Evolutionary conservation across 2,329 filamentous ascomycete genomes (phyloP).

Genomic region (Epichloe uncinata): DNA sequence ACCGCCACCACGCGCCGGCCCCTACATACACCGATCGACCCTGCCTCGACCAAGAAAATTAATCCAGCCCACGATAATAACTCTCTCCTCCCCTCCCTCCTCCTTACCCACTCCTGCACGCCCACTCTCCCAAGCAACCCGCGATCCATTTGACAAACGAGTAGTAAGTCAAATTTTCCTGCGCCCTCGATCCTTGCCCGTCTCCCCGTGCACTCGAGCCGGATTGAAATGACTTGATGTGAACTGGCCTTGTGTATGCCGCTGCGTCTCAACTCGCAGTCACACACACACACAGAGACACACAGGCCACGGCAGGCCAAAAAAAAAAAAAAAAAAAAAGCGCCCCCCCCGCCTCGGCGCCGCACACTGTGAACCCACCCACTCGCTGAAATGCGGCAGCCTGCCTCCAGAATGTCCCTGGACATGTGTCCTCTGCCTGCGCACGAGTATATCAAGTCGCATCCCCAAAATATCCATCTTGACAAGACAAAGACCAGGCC

Average conservation of each 20-base stretch:
- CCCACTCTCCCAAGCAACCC: conserved; percentile 4
- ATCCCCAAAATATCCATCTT: conserved; percentile 1
- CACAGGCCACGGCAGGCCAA: not conserved
- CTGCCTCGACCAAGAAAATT: conserved; percentile 6
- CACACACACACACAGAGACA: not conserved
- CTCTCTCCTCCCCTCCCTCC: conserved; percentile 1
- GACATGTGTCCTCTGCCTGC: conserved; percentile 14
- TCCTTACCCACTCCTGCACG: conserved; percentile 6
- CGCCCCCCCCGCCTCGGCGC: not conserved
- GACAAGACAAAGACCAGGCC: not conserved
- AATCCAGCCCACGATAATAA: conserved; percentile 5
- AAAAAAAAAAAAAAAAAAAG: too few relatives aligned
- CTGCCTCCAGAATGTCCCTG: conserved; percentile 3
- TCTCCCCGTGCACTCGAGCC: not conserved
- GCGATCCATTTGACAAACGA: conserved; percentile 8
- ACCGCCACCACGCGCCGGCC: not conserved
- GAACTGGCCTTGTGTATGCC: not conserved
- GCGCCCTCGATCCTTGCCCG: not conserved
- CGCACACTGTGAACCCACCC: conserved; percentile 6
- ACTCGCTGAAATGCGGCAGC: conserved; percentile 8
- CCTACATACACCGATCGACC: not conserved
- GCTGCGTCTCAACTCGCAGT: not conserved
- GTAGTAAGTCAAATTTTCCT: conserved; percentile 8
- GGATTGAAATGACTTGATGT: not conserved
- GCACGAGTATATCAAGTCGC: conserved; percentile 7